Percentiles rank a stretch among this genome's conserved stretches.
phyloP scores from a whole-genome alignment of 1,139 yeast genomes.

The Entelexis sorbosivorans region DNA sequence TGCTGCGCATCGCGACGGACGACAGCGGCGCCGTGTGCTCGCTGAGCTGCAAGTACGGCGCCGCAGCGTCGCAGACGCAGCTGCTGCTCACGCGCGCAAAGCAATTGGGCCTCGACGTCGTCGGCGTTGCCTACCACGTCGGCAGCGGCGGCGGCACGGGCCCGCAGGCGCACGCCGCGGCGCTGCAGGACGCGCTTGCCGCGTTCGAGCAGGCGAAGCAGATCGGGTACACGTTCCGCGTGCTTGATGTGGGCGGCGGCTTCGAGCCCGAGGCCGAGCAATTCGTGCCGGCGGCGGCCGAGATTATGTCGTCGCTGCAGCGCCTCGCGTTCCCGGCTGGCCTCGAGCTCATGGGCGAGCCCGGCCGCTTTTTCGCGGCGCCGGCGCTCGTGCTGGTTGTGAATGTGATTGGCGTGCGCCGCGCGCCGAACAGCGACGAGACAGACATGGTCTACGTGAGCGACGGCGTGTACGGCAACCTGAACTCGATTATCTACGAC shows the following conservation, averaged over 20 bases:
- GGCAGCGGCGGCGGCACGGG: conserved; percentile 86
- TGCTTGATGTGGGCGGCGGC: conserved; percentile 91
- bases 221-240: conserved; percentile 39
- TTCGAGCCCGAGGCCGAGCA: conserved; percentile 47
- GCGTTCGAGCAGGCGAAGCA: conserved; percentile 52
- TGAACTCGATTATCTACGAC: conserved; percentile 87
- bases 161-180: conserved; percentile 58
- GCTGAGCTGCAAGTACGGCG: conserved; percentile 83
- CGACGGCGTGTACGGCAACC: conserved; percentile 92
- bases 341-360: conserved; percentile 59
- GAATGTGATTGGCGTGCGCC: conserved; percentile 72
- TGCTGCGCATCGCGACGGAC: conserved; percentile 79
- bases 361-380: conserved; percentile 85
- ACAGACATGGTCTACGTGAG: conserved; percentile 58
- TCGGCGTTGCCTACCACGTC: conserved; percentile 89
- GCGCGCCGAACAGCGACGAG: conserved; percentile 24
- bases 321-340: conserved; percentile 15
- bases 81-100: conserved; percentile 52
- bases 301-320: conserved; percentile 48
- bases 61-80: conserved; percentile 37
- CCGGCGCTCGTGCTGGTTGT: conserved; percentile 77
- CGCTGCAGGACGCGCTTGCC: conserved; percentile 53
- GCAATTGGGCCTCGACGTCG: conserved; percentile 49
- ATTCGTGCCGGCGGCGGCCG: conserved; percentile 51
- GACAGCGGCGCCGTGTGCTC: conserved; percentile 83